These are phyloP conservation scores for Candida yuanshanica DNA, from an alignment of 805 yeast species.

Conservation along the genomic window DNA sequence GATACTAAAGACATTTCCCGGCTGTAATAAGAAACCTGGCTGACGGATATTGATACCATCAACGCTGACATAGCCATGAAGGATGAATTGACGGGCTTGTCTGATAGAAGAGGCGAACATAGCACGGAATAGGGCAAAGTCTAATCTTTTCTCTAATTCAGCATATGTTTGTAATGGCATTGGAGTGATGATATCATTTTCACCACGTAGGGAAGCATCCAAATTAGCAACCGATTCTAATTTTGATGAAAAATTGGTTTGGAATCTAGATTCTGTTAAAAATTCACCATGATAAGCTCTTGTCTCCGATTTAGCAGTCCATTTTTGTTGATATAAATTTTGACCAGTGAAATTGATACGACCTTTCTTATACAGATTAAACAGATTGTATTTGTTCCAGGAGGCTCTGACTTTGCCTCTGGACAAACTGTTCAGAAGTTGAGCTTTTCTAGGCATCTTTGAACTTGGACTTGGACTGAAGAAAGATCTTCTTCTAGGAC, in stretches of 20 bases:
- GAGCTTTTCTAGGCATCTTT: constrained; percentile 58
- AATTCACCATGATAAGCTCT: constrained; percentile 96
- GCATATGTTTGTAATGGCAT: constrained; percentile 85
- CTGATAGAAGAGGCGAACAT: constrained; percentile 90
- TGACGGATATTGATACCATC: constrained; percentile 76
- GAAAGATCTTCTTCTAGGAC: too few relatives aligned
- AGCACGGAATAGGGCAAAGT: constrained; percentile 84
- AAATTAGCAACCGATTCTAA: constrained; percentile 84
- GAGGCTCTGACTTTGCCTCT: constrained; percentile 81
- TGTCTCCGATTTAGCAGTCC: constrained; percentile 86
- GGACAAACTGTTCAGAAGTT: constrained; percentile 48
- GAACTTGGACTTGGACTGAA: not conserved
- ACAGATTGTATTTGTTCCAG: constrained; percentile 86
- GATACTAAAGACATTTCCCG: constrained; percentile 86
- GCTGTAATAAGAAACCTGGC: constrained; percentile 69
- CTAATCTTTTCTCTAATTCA: constrained; percentile 80
- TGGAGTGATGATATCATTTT: constrained; percentile 59
- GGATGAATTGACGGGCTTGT: constrained; percentile 87
- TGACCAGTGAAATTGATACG: constrained; percentile 46
- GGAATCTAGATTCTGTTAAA: constrained; percentile 79
- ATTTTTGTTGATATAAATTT: constrained; percentile 87
- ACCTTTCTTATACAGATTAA: constrained; percentile 77
- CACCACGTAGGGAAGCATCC: constrained; percentile 71
- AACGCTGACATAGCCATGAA: constrained; percentile 76
- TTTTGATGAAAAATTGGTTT: constrained; percentile 57